Conservation (phyloP, 306 rosid species). For the Trifolium subterraneum region DNA sequence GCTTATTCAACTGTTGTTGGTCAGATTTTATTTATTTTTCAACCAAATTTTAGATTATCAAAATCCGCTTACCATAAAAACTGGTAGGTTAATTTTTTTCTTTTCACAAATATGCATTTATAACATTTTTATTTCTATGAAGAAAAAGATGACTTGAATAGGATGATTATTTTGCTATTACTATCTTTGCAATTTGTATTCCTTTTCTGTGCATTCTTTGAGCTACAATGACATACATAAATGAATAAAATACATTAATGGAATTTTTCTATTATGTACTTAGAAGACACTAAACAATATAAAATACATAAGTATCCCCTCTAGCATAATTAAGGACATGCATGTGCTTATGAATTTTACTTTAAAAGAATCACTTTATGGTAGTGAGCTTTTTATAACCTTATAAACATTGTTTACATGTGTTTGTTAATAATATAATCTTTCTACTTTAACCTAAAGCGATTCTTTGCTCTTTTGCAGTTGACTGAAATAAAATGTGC, state of each 20-base stretch:
- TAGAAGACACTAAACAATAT: not conserved
- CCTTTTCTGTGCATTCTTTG: not conserved
- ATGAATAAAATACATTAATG: not conserved
- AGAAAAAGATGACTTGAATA: not conserved
- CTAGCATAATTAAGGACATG: not conserved
- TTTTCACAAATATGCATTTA: too few species aligned
- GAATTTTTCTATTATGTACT: not conserved
- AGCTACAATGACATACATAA: not conserved
- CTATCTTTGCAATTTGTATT: not conserved
- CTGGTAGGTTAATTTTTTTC: too few species aligned
- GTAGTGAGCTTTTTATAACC: conserved; percentile 2
- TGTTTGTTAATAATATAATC: conserved; percentile 22
- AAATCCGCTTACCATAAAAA: too few species aligned
- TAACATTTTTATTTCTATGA: too few species aligned
- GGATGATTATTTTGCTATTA: not conserved
- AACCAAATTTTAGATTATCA: too few species aligned
- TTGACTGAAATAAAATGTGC: conserved; percentile 41
- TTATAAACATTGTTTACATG: conserved; percentile 26
- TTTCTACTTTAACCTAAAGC: conserved; percentile 42
- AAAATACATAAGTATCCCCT: not conserved
- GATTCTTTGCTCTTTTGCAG: conserved; percentile 36
- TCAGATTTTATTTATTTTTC: too few species aligned
- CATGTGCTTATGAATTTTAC: not conserved
- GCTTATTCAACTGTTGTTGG: too few species aligned
- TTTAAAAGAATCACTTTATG: not conserved